These are phyloP conservation scores for Alternaria sp. DNA, from an alignment of 2,329 filamentous ascomycete species.

Conservation along the genomic window DNA sequence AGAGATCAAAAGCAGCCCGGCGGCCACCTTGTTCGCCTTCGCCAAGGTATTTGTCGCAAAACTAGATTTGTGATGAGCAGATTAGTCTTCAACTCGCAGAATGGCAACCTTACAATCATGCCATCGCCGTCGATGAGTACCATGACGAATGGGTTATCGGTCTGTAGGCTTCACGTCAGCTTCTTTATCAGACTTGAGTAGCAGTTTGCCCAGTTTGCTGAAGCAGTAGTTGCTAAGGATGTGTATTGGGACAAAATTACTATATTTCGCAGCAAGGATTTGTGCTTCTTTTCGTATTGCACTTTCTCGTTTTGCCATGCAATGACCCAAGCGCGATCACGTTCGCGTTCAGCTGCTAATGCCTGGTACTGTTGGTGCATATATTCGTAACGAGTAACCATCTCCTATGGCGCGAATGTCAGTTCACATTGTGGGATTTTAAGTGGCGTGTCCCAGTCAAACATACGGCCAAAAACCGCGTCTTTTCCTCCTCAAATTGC, in stretches of 20 bases:
- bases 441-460: not conserved
- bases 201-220: not conserved
- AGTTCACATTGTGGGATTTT: not conserved
- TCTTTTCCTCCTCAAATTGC: conserved; percentile 42
- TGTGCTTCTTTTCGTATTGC: conserved; percentile 28
- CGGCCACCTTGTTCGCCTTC: conserved; percentile 63
- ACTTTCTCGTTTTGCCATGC: conserved; percentile 36
- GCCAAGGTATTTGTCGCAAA: conserved; percentile 60
- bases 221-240: not conserved
- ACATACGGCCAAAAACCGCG: conserved; percentile 46
- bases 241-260: conserved; percentile 23
- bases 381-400: conserved; percentile 53
- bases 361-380: conserved; percentile 45
- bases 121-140: conserved; percentile 65
- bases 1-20: conserved; percentile 61
- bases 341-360: conserved; percentile 36
- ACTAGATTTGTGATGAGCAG: conserved; percentile 40
- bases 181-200: not conserved
- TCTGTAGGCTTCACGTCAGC: conserved; percentile 11
- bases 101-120: conserved; percentile 52
- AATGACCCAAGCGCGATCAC: conserved; percentile 33
- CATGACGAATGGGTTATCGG: conserved; percentile 61
- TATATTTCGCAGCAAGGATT: conserved; percentile 35
- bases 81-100: not conserved
- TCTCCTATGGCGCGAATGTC: conserved; percentile 42